Evolutionary conservation across 176 grass and related monocot species (phyloP).

Genomic region (Ananas comosus): DNA sequence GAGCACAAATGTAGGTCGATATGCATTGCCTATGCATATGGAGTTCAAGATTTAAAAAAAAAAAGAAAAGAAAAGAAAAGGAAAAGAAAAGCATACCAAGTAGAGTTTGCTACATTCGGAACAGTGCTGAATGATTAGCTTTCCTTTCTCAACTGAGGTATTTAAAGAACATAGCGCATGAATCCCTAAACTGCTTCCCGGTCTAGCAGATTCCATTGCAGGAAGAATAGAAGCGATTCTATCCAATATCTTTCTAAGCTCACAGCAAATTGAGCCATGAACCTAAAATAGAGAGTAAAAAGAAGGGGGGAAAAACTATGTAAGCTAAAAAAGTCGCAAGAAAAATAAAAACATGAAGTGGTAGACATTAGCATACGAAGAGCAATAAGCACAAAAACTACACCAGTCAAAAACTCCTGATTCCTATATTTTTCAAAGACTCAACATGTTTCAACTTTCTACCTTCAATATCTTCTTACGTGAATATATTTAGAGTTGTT

Average conservation of each 20-base stretch:
- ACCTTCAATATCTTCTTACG: neutral
- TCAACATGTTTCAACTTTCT: neutral
- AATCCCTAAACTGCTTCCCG: constrained; percentile 71
- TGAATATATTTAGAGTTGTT: neutral
- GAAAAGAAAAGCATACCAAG: constrained; percentile 46
- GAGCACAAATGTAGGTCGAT: neutral
- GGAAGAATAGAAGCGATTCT: constrained; percentile 72
- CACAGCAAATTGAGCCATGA: constrained; percentile 48
- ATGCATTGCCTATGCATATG: neutral
- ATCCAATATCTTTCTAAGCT: constrained; percentile 69
- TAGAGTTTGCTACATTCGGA: constrained; percentile 79
- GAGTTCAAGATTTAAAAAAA: neutral
- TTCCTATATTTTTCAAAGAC: neutral
- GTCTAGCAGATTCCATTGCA: constrained; percentile 71
- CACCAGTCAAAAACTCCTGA: neutral
- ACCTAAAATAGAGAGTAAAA: constrained; percentile 32
- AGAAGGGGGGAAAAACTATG: neutral
- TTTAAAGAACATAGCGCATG: constrained; percentile 79
- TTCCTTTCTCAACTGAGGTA: constrained; percentile 73
- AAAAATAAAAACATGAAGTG: neutral
- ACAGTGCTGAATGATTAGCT: constrained; percentile 57
- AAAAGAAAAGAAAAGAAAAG: neutral
- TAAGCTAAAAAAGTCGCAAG: no score
- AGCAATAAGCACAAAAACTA: neutral
- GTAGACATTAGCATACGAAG: neutral